Evolutionary conservation across 768 basidiomycete genomes (phyloP).

Genomic region (Peribolospora kevripleyi): DNA sequence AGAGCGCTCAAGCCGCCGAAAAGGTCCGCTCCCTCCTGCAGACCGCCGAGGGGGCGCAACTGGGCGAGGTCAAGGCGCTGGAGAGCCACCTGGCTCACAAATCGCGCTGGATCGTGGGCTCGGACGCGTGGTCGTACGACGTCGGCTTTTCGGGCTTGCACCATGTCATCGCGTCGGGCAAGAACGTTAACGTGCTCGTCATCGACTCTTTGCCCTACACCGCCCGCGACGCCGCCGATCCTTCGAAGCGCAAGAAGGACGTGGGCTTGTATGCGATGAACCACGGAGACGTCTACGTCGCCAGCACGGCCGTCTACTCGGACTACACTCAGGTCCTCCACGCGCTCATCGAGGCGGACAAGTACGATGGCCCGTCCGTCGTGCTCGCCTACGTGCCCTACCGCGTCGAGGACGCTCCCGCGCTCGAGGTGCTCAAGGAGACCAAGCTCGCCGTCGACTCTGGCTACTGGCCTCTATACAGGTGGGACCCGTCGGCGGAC

Average conservation of each 20-base stretch:
- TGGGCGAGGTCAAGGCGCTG: conserved; percentile 30
- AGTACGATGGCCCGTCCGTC: conserved; percentile 66
- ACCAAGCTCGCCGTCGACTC: conserved; percentile 89
- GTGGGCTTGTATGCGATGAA: conserved; percentile 97
- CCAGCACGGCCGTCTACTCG: conserved; percentile 81
- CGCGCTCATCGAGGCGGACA: conserved; percentile 70
- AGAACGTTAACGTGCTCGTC: conserved; percentile 84
- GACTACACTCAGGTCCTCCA: conserved; percentile 88
- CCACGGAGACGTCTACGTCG: conserved; percentile 87
- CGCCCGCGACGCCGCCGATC: conserved; percentile 40
- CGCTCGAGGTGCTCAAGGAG: conserved; percentile 81
- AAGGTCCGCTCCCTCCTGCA: conserved; percentile 33
- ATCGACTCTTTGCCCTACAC: conserved; percentile 83
- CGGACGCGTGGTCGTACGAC: conserved; percentile 95
- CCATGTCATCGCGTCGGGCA: conserved; percentile 69
- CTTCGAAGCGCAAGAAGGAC: conserved; percentile 70
- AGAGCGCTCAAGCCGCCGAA: conserved; percentile 36
- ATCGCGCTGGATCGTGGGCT: conserved; percentile 92
- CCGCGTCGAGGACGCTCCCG: conserved; percentile 40
- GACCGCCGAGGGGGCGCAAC: conserved; percentile 11
- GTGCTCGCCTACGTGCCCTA: conserved; percentile 89
- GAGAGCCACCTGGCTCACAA: conserved; percentile 37
- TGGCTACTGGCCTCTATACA: conserved; percentile 93
- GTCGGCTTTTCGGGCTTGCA: conserved; percentile 86
- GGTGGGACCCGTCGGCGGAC: conserved; percentile 84